A percentile compares a stretch with the other conserved stretches of the same genome.
These are phyloP conservation scores for Hyphopichia pseudoburtonii DNA, from an alignment of 1,139 yeast species.

Conservation along the genomic window DNA sequence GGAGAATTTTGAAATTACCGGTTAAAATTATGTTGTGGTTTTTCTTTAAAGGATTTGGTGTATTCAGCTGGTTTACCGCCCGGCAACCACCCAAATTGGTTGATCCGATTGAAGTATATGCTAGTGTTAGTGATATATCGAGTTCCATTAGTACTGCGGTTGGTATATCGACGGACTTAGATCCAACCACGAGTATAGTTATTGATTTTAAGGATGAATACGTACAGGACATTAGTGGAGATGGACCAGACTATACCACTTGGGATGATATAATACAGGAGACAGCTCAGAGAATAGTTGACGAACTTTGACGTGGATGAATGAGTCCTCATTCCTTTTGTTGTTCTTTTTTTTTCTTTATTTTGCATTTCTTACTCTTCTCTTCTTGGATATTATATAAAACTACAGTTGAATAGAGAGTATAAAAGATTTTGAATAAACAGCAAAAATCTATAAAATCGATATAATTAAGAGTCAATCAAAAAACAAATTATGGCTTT, in stretches of 20 bases:
- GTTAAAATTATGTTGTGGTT: slow-evolving; percentile 60
- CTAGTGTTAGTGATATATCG: not conserved
- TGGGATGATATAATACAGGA: slow-evolving; percentile 5
- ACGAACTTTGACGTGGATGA: too few species aligned
- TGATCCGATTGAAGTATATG: slow-evolving; percentile 4
- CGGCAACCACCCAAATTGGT: not conserved
- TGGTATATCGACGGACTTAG: not conserved
- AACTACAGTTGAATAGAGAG: too few species aligned
- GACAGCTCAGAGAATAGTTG: slow-evolving; percentile 5
- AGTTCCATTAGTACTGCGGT: not conserved
- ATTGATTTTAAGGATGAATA: not conserved
- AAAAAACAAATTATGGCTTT: slow-evolving; percentile 12
- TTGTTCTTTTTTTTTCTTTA: too few species aligned
- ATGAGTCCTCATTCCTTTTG: too few species aligned
- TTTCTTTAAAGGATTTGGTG: slow-evolving; percentile 44
- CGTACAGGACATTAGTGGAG: slow-evolving; percentile 1
- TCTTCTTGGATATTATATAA: too few species aligned
- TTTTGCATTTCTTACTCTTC: too few species aligned
- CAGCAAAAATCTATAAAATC: too few species aligned
- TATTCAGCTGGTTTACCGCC: slow-evolving; percentile 29
- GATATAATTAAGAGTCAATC: not conserved
- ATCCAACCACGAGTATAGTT: not conserved
- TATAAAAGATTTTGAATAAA: too few species aligned
- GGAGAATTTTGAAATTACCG: slow-evolving; percentile 60
- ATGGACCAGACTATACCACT: not conserved